phyloP scores from a whole-genome alignment of 176 grass and related monocot genomes.

The Carex parvula region DNA sequence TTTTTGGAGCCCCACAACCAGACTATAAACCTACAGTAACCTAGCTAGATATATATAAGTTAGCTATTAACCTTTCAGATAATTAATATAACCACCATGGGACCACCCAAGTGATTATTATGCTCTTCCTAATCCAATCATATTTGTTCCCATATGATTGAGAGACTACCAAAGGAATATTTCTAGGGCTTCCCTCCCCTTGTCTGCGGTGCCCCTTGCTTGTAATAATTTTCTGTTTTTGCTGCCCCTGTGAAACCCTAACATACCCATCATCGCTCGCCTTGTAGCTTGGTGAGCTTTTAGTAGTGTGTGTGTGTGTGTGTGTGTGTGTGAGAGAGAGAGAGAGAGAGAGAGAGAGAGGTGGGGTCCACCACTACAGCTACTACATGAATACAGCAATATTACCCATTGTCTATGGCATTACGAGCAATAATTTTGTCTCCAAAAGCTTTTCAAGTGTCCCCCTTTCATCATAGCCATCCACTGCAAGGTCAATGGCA shows the following conservation, averaged over 20 bases:
- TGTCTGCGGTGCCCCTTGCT: constrained; percentile 48
- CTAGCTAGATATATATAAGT: background rate
- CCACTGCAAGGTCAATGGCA: constrained; percentile 73
- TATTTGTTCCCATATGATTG: constrained; percentile 60
- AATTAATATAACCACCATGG: constrained; percentile 14
- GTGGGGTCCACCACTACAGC: constrained; percentile 33
- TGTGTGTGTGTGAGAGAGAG: too few species aligned
- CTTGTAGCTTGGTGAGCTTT: background rate
- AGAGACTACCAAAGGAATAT: constrained; percentile 87
- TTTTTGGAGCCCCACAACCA: constrained; percentile 22
- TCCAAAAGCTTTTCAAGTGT: constrained; percentile 48
- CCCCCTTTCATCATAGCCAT: constrained; percentile 50
- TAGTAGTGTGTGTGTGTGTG: background rate
- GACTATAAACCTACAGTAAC: constrained; percentile 21
- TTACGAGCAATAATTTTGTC: constrained; percentile 66
- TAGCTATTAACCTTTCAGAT: background rate
- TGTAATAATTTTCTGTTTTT: constrained; percentile 43
- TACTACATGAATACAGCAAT: constrained; percentile 31
- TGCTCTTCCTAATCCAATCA: constrained; percentile 72
- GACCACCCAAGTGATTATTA: too few species aligned
- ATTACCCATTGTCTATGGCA: constrained; percentile 60
- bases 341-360: background rate
- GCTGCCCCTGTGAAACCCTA: constrained; percentile 10
- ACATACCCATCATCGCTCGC: constrained; percentile 14
- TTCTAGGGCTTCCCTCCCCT: constrained; percentile 62